phyloP scores from a whole-genome alignment of 1,139 yeast species.

The Sugiyamaella neomexicana region DNA sequence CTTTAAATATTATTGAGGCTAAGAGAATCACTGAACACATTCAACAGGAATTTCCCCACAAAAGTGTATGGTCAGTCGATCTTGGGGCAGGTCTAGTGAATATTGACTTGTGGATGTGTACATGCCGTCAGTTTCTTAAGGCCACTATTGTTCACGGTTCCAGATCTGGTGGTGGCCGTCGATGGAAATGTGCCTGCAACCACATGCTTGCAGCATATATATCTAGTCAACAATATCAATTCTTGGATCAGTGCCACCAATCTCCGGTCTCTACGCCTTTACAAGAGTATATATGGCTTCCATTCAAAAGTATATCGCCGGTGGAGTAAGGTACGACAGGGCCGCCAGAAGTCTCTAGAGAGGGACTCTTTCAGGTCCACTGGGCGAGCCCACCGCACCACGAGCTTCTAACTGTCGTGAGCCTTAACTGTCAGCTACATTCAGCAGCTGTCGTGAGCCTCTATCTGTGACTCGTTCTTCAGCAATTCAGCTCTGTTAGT shows the following conservation, averaged over 20 bases:
- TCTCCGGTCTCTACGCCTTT: not conserved
- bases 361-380: no score
- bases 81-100: conserved; percentile 15
- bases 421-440: not conserved
- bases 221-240: conserved; percentile 15
- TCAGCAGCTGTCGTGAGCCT: not conserved
- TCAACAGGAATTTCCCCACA: not conserved
- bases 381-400: no score
- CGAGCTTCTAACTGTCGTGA: no score
- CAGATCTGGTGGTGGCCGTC: conserved; percentile 12
- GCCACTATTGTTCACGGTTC: not conserved
- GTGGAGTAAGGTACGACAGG: no score
- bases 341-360: no score
- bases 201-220: conserved; percentile 31
- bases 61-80: conserved; percentile 18
- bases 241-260: conserved; percentile 6
- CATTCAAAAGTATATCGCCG: not conserved
- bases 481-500: not conserved
- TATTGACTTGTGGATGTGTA: conserved; percentile 25
- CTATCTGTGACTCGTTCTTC: not conserved
- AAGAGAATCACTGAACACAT: conserved; percentile 21
- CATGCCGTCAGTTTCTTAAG: conserved; percentile 23
- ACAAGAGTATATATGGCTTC: conserved; percentile 9
- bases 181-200: conserved; percentile 24
- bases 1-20: conserved; percentile 29